These are phyloP conservation scores for Trametes cingulata DNA, from an alignment of 768 basidiomycete genomes.

Conservation along the genomic window DNA sequence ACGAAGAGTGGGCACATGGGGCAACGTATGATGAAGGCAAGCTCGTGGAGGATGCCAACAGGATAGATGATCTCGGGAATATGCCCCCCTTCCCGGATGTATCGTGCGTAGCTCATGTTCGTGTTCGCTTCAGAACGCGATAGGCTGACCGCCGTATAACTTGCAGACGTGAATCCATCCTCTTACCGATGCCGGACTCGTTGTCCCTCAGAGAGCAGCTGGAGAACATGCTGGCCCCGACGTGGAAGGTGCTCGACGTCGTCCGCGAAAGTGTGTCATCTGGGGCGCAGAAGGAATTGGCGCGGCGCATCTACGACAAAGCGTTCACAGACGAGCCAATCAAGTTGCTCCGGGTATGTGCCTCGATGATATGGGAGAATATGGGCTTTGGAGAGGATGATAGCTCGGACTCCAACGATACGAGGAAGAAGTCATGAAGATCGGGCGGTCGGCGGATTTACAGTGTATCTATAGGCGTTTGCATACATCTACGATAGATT, in stretches of 20 bases:
- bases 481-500: background rate
- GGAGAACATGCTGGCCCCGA: slow-evolving; percentile 56
- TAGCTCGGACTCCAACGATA: background rate
- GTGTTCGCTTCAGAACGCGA: background rate
- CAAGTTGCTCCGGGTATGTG: slow-evolving; percentile 41
- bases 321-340: slow-evolving; percentile 63
- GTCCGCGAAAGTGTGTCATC: slow-evolving; percentile 54
- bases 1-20: slow-evolving; percentile 52
- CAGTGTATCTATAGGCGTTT: background rate
- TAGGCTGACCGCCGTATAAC: background rate
- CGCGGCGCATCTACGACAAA: slow-evolving; percentile 61
- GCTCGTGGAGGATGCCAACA: slow-evolving; percentile 1
- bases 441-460: background rate
- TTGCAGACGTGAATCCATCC: slow-evolving; percentile 40
- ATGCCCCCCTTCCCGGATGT: slow-evolving; percentile 23
- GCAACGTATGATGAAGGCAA: background rate
- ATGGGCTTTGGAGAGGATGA: slow-evolving; percentile 7
- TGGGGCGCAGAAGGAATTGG: slow-evolving; percentile 62
- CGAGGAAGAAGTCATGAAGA: slow-evolving; percentile 3
- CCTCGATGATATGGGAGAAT: slow-evolving; percentile 42
- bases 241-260: slow-evolving; percentile 50
- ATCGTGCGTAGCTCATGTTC: slow-evolving; percentile 9
- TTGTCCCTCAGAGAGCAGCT: slow-evolving; percentile 55
- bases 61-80: slow-evolving; percentile 1
- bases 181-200: slow-evolving; percentile 61